These are phyloP conservation scores for Chaetomiaceae sp. DNA, from an alignment of 2,329 filamentous ascomycete species.

Conservation along the genomic window DNA sequence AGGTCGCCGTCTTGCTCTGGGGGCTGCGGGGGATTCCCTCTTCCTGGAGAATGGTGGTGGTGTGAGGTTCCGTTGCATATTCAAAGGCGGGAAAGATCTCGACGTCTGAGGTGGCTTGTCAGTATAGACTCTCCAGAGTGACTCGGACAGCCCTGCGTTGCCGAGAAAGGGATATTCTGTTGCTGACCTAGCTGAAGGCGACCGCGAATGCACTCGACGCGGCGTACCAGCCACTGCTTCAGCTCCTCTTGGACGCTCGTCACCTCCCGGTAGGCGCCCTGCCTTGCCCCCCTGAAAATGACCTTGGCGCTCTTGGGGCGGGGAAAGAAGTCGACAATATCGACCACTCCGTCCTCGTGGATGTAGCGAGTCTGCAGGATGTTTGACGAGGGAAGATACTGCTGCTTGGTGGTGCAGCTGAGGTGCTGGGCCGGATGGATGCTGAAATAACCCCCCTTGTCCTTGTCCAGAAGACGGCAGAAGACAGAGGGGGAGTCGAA, in stretches of 20 bases:
- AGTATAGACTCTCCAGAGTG: neutral
- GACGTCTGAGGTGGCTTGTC: slow-evolving; percentile 41
- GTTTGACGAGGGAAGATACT: slow-evolving; percentile 70
- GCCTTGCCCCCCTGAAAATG: slow-evolving; percentile 42
- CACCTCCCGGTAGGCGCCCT: slow-evolving; percentile 50
- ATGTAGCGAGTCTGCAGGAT: slow-evolving; percentile 75
- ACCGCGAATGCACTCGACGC: slow-evolving; percentile 69
- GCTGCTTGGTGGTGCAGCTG: slow-evolving; percentile 66
- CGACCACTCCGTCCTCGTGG: slow-evolving; percentile 68
- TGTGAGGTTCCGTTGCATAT: slow-evolving; percentile 61
- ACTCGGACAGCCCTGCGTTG: too few relatives aligned
- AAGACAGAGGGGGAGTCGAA: slow-evolving; percentile 76
- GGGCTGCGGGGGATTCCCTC: slow-evolving; percentile 35
- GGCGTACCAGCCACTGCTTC: slow-evolving; percentile 65
- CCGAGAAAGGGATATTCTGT: neutral
- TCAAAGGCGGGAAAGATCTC: slow-evolving; percentile 70
- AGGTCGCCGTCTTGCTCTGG: slow-evolving; percentile 57
- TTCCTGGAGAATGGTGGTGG: slow-evolving; percentile 49
- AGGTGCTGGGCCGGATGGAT: slow-evolving; percentile 52
- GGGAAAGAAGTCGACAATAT: slow-evolving; percentile 71
- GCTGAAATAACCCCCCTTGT: slow-evolving; percentile 69
- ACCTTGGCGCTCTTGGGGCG: slow-evolving; percentile 57
- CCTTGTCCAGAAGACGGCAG: slow-evolving; percentile 67
- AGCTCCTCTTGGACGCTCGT: slow-evolving; percentile 54
- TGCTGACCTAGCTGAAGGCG: slow-evolving; percentile 52